These are phyloP conservation scores for Porogramme epimiltina DNA, from an alignment of 1,284 basidiomycete species.

Conservation along the genomic window DNA sequence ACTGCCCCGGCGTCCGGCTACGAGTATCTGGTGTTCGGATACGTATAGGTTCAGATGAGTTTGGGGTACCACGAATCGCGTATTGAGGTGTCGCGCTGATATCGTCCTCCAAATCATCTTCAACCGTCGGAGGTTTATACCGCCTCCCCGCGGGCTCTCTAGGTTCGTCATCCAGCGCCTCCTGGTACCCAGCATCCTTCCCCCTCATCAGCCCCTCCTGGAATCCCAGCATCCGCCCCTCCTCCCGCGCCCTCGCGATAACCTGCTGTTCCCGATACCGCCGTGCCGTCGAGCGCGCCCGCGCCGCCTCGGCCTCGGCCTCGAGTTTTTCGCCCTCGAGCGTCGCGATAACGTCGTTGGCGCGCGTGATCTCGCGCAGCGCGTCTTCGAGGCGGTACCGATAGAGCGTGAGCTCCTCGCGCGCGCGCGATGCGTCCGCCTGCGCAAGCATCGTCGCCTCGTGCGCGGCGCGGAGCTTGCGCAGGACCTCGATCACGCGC, in stretches of 20 bases:
- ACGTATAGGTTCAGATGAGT: constrained; percentile 7
- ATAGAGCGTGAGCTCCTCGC: constrained; percentile 47
- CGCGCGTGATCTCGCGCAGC: constrained; percentile 47
- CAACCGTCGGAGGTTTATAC: constrained; percentile 12
- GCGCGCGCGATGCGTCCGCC: constrained; percentile 40
- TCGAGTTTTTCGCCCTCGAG: constrained; percentile 41
- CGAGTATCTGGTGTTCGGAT: constrained; percentile 12
- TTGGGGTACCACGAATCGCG: constrained; percentile 10
- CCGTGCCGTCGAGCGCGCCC: constrained; percentile 43
- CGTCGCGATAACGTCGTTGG: constrained; percentile 46
- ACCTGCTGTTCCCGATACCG: constrained; percentile 44
- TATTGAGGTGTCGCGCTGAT: neutral
- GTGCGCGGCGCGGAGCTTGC: constrained; percentile 40
- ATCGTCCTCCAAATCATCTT: constrained; percentile 21
- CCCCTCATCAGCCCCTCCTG: constrained; percentile 41
- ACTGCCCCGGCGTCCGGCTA: constrained; percentile 10
- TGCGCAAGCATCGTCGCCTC: constrained; percentile 44
- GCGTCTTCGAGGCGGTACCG: constrained; percentile 49
- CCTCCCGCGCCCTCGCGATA: constrained; percentile 42
- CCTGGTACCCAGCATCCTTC: constrained; percentile 26
- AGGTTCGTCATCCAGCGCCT: constrained; percentile 11
- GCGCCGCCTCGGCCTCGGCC: constrained; percentile 48
- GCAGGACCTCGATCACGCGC: constrained; percentile 45
- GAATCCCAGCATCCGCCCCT: constrained; percentile 44
- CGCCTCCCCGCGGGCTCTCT: constrained; percentile 3